These are phyloP conservation scores for Eucalyptus regnans DNA, from an alignment of 345 rosid genomes.

Conservation along the genomic window DNA sequence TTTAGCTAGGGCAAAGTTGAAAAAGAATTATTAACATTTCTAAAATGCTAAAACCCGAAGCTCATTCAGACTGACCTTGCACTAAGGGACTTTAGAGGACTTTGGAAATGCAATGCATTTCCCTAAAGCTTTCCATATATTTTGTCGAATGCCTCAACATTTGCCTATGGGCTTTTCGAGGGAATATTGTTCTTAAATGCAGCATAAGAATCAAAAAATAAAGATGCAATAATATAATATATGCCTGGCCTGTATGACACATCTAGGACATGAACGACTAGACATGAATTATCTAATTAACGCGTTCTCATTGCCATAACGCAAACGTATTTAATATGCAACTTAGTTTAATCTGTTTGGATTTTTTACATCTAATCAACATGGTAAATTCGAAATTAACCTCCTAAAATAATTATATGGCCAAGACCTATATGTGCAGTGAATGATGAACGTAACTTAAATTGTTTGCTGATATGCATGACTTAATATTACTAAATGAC, in stretches of 20 bases:
- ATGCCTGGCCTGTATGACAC: not conserved
- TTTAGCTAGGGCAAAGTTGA: too few species aligned
- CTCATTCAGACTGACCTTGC: too few species aligned
- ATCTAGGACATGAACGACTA: not conserved
- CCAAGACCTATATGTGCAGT: not conserved
- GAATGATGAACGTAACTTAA: not conserved
- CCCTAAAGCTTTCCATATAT: not conserved
- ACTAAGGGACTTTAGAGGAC: too few species aligned
- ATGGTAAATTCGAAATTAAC: not conserved
- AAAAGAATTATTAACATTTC: too few species aligned
- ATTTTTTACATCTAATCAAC: not conserved
- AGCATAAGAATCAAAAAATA: not conserved
- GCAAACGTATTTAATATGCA: not conserved
- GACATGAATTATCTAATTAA: not conserved
- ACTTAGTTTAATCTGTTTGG: not conserved
- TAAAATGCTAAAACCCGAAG: fast-evolving
- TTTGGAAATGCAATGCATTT: too few species aligned
- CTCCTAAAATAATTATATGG: not conserved
- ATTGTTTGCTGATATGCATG: not conserved
- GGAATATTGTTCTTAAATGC: not conserved
- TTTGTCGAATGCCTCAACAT: not conserved
- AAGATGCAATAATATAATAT: not conserved
- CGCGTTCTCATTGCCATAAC: not conserved
- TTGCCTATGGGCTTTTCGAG: not conserved
- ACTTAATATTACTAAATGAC: not conserved